Base-by-base conservation (phyloP, 345 rosid genomes). In the Ricinus communis region DNA sequence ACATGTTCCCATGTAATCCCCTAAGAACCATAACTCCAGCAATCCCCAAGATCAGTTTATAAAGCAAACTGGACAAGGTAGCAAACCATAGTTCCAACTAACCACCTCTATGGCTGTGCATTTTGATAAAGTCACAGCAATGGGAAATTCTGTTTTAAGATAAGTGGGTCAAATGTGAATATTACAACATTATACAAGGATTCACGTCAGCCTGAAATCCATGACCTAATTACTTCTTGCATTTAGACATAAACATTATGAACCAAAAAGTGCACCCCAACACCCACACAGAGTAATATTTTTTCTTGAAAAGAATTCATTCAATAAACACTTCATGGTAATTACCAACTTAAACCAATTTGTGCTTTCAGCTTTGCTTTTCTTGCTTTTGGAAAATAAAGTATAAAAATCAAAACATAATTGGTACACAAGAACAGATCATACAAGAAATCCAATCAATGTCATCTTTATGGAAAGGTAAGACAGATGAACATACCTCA, bases 401-500 rank as follows among this genome's bases (percentile, higher is more conserved):
- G 36, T 27, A 2, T 19, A 33, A 58, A 8, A 60, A 6, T 60
- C 45, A 60, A 3, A 3, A 8, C 27, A 36, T 11, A 19, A 60
- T 58, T 40, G 51, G 28, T 41, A 62, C 1, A 46, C 7, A 18
- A 15, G 52, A 63, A 41, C 22, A 40, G 25, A 40, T 40, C 33
- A 43, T 36, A 40, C 40, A 18, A 57, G n/a, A n/a, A 25, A 28
- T 24, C 13, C 49, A 10, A 62, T 5, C 2, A 45, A 11, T 69
- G 55, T 36, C 49, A 31, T 52, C 11, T 70, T 47, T 63, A 18
- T 3, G 22, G n/a, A 50, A 45, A 53, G 45, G 30, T 45, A 36
- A 33, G 53, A 28, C 52, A 62, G 55, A 41, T 18, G 11, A 71
- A 72, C 88, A 82, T 62, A 88, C 97, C 90, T 95, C 91, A 70